Evolutionary conservation across 148 eudicot species (phyloP).

Genomic region (Polygonum maritimum): DNA sequence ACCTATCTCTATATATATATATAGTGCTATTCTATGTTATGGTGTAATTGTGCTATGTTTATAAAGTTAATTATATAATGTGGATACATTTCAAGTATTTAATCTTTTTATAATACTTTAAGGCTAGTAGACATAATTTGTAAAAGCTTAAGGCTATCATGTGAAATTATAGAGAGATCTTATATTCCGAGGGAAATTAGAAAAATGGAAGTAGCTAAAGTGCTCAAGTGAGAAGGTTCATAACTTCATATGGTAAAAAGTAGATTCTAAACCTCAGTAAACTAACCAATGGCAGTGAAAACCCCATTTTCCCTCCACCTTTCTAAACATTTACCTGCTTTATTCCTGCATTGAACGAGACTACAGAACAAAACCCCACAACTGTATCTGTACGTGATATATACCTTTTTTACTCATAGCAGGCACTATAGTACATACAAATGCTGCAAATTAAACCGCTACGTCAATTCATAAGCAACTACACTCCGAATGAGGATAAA

Average conservation of each 20-base stretch:
- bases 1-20: no score
- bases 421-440: not conserved
- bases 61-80: no score
- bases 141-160: no score
- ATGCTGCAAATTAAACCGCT: constrained; percentile 7
- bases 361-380: not conserved
- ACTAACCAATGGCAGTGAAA: not conserved
- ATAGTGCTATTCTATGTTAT: no score
- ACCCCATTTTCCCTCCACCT: not conserved
- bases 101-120: no score
- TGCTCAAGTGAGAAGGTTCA: no score
- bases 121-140: no score
- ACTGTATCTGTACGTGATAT: not conserved
- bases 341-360: constrained; percentile 4
- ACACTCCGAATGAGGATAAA: not conserved
- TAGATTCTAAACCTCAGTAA: not conserved
- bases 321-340: not conserved
- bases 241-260: not conserved
- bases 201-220: no score
- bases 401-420: not conserved
- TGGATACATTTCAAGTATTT: no score
- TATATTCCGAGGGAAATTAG: no score
- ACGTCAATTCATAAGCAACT: not conserved
- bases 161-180: no score
- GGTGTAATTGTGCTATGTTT: no score